phyloP scores from a whole-genome alignment of 176 grass and related monocot species.

The Tillandsia leiboldiana region DNA sequence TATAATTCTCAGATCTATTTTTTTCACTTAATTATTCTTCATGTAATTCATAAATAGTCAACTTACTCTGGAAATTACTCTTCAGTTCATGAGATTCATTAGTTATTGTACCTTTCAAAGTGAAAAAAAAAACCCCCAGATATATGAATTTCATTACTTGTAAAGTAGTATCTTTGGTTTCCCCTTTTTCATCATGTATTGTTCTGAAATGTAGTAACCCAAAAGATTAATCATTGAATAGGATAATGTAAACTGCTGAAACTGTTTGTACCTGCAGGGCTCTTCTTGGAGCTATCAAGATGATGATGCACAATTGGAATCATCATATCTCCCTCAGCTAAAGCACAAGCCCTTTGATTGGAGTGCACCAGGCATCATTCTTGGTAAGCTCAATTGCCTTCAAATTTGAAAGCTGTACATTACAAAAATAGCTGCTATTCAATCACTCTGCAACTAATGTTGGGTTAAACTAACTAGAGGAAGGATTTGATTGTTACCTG shows the following conservation, averaged over 20 bases:
- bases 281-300: constrained; percentile 23
- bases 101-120: neutral
- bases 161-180: neutral
- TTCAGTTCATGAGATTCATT: too few species aligned
- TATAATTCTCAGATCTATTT: too few species aligned
- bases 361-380: constrained; percentile 65
- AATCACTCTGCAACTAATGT: too few species aligned
- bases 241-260: neutral
- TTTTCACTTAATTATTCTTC: too few species aligned
- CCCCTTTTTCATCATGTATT: neutral
- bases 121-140: neutral
- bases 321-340: neutral
- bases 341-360: constrained; percentile 36
- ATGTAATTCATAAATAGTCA: too few species aligned
- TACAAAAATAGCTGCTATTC: neutral
- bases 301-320: constrained; percentile 4
- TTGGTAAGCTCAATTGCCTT: constrained; percentile 33
- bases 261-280: constrained; percentile 27
- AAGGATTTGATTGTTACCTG: neutral
- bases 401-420: neutral
- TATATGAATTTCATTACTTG: neutral
- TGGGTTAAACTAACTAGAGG: too few species aligned
- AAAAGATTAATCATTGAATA: neutral
- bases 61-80: too few species aligned
- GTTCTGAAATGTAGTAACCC: neutral